Evolutionary conservation across 345 rosid genomes (phyloP).

Genomic region (Brassica carinata): DNA sequence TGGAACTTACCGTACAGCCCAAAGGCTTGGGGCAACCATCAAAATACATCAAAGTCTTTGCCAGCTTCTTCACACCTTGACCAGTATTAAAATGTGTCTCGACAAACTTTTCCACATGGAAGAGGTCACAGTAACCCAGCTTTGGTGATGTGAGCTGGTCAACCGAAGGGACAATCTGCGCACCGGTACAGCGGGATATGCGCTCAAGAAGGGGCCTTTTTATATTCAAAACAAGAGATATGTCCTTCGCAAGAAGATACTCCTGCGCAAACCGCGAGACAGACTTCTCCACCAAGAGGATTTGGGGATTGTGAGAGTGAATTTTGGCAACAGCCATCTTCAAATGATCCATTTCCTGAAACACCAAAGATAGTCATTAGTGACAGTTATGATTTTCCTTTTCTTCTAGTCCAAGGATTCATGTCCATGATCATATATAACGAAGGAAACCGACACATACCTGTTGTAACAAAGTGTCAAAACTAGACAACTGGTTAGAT

Average conservation of each 20-base stretch:
- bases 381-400: slow-evolving; percentile 12
- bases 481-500: slow-evolving; percentile 79
- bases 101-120: slow-evolving; percentile 79
- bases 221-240: slow-evolving; percentile 89
- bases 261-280: slow-evolving; percentile 95
- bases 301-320: slow-evolving; percentile 73
- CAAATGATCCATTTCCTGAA: slow-evolving; percentile 97
- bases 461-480: slow-evolving; percentile 93
- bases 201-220: slow-evolving; percentile 94
- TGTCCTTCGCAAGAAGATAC: slow-evolving; percentile 86
- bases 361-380: slow-evolving; percentile 32
- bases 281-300: slow-evolving; percentile 95
- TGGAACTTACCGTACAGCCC: slow-evolving; percentile 88
- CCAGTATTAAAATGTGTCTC: slow-evolving; percentile 81
- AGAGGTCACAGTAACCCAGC: slow-evolving; percentile 80
- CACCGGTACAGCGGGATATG: slow-evolving; percentile 93
- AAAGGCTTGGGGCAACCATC: slow-evolving; percentile 98
- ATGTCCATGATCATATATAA: not conserved
- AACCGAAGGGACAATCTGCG: slow-evolving; percentile 85
- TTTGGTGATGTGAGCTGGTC: slow-evolving; percentile 87
- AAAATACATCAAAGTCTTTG: slow-evolving; percentile 89
- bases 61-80: slow-evolving; percentile 73
- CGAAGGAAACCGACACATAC: slow-evolving; percentile 40
- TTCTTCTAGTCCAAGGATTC: slow-evolving; percentile 18
- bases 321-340: slow-evolving; percentile 98